Base-by-base conservation (phyloP, 2,329 filamentous ascomycete species). In the Aspergillus ochraceus region DNA sequence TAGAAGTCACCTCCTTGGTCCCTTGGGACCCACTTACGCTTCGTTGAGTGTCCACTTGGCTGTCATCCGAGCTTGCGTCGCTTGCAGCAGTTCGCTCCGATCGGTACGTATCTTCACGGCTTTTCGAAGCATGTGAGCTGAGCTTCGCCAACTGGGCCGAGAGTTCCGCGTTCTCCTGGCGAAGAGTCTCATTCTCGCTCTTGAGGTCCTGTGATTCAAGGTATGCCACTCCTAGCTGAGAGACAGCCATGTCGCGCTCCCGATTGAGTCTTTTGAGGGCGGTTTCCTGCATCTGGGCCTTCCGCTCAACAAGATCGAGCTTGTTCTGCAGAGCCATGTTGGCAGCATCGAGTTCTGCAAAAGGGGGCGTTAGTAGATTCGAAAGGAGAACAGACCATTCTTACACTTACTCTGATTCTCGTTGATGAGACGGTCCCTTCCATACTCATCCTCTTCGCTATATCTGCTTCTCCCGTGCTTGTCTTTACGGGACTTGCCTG, bases 221-320 rank as follows among this genome's bases (percentile, higher is more conserved):
- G 65, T 83, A 86, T 1, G 84, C 84, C 22, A 83, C 79, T 9
- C 81, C 82, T 20, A 87, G 73, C 62, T 87, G 84, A 22, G 79
- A 80, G n/a, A 85, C 77, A 42, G 86, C 80, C 57, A 81, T 81
- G 64, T 87, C 84, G 39, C 84, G 80, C 65, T 88, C 86, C 42
- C 81, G 78, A 19, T 77, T 83, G 46, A 86, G 69, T 17, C 81
- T 81, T 67, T 83, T 83, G 58, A 85, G 77, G 5, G 81, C 79
- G 45, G 83, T 80, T 49, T 87, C 84, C 22, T 82, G 76, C 4
- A 83, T 77, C 20, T 82, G 79, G 2, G 77, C 70, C 70, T 86
- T 86, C 47, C 84, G 82, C 60, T 85, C 82, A 17, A 81, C 76
- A 52, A 82, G 77, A 54, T 86, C 82, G 4, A 87, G 73, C 55